Percentiles rank a stretch among this genome's conserved stretches.
phyloP scores from a whole-genome alignment of 208 protist genomes.

The Leishmania martiniquensis region DNA sequence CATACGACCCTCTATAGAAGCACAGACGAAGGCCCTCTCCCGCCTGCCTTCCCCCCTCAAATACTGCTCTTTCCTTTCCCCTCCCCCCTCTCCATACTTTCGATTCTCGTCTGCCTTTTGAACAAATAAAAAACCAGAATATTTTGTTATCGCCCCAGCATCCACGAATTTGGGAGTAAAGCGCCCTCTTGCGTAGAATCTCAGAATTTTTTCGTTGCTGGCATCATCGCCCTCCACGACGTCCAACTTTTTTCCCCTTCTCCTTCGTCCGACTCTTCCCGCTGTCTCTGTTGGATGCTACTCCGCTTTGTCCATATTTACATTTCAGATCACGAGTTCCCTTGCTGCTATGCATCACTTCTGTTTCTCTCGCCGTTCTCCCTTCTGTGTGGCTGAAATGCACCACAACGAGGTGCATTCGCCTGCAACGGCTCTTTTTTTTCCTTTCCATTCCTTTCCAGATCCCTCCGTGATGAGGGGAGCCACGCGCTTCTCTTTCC shows the following conservation, averaged over 20 bases:
- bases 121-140: no score
- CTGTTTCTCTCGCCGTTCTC: constrained; percentile 2
- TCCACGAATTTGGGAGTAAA: not conserved
- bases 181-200: not conserved
- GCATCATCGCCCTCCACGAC: not conserved
- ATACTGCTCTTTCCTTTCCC: constrained; percentile 11
- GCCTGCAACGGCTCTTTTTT: not conserved
- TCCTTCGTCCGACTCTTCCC: not conserved
- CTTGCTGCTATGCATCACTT: not conserved
- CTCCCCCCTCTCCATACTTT: constrained; percentile 2
- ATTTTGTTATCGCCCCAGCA: not conserved
- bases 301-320: not conserved
- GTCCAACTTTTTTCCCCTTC: constrained; percentile 3
- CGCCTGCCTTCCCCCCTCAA: not conserved
- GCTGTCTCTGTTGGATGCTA: not conserved
- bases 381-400: not conserved
- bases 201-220: not conserved
- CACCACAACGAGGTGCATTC: not conserved
- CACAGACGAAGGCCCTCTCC: not conserved
- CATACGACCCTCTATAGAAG: not conserved
- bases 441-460: not conserved
- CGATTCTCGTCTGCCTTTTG: constrained; percentile 6
- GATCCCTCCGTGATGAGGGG: not conserved
- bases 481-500: not conserved
- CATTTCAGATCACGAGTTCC: not conserved